Percentiles rank a stretch among this genome's conserved stretches.
Conservation (phyloP, 2,329 filamentous ascomycete species). For the Davidsoniella australis region DNA sequence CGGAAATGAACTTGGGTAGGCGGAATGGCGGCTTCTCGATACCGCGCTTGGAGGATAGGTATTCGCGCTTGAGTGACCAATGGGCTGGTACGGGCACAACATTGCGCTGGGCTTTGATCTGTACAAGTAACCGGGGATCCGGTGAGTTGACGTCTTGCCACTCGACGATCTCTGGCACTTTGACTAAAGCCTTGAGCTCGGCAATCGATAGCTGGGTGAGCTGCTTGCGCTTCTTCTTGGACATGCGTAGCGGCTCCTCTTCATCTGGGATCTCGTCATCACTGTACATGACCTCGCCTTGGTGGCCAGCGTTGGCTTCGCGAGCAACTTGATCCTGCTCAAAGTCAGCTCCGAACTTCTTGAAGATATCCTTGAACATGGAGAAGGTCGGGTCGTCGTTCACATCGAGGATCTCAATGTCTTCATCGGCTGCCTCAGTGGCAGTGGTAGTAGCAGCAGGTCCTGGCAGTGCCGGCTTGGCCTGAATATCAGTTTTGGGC, state of each 20-base stretch:
- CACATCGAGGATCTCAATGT: conserved; percentile 23
- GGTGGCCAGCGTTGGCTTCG: conserved; percentile 52
- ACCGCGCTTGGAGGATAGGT: conserved; percentile 88
- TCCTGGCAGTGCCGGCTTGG: neutral
- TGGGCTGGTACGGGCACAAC: conserved; percentile 87
- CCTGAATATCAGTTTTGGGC: neutral
- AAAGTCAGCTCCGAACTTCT: conserved; percentile 53
- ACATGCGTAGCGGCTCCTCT: conserved; percentile 49
- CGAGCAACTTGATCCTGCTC: conserved; percentile 47
- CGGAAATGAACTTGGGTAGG: conserved; percentile 88
- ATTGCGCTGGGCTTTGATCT: conserved; percentile 90
- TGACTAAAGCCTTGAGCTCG: conserved; percentile 81
- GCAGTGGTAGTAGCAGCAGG: neutral
- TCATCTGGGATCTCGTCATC: conserved; percentile 78
- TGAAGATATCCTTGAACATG: conserved; percentile 69
- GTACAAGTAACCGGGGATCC: conserved; percentile 74
- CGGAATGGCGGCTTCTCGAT: conserved; percentile 91
- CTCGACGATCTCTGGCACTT: conserved; percentile 84
- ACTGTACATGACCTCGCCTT: conserved; percentile 69
- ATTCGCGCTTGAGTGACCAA: conserved; percentile 93
- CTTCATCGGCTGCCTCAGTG: neutral
- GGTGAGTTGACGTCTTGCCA: conserved; percentile 91
- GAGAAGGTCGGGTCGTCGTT: conserved; percentile 62
- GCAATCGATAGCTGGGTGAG: conserved; percentile 86
- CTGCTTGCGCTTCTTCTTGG: conserved; percentile 88